Evolutionary conservation across 192 early-diverging fungal species (phyloP).

Genomic region (Coemansia sp.): DNA sequence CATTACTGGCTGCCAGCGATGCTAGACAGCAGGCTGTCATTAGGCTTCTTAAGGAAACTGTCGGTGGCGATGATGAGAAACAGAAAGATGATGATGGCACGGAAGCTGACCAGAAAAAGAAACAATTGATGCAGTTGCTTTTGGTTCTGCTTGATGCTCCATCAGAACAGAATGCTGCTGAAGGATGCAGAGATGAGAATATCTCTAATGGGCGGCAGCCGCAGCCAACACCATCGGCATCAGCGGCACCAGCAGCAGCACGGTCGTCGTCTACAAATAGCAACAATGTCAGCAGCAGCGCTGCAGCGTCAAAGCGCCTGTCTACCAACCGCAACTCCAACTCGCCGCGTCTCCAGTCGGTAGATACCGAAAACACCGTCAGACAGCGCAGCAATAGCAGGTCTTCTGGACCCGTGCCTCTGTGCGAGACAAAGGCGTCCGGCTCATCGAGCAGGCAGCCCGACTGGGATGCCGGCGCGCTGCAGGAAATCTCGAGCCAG

Average conservation of each 20-base stretch:
- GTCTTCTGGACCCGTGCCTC: not conserved
- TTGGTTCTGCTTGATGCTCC: slow-evolving; percentile 16
- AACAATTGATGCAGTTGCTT: slow-evolving; percentile 24
- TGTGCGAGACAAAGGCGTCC: too few relatives aligned
- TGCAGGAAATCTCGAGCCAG: slow-evolving; percentile 25
- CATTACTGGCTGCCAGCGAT: slow-evolving; percentile 14
- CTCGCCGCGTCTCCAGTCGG: not conserved
- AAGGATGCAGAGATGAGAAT: not conserved
- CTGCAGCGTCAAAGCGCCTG: not conserved
- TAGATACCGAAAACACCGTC: not conserved
- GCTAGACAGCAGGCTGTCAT: slow-evolving; percentile 26
- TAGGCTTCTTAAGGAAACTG: slow-evolving; percentile 23
- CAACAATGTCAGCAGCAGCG: not conserved
- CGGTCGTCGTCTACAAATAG: not conserved
- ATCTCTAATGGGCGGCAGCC: not conserved
- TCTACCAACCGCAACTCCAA: not conserved
- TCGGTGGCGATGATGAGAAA: not conserved
- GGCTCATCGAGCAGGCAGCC: not conserved
- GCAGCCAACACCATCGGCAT: not conserved
- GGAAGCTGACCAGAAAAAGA: not conserved
- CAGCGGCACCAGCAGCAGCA: not conserved
- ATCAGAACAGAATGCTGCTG: not conserved
- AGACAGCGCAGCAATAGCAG: not conserved
- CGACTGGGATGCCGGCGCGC: slow-evolving; percentile 39
- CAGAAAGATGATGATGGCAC: not conserved